phyloP scores from a whole-genome alignment of 257 asterid genomes.

The Ilex aquifolium region DNA sequence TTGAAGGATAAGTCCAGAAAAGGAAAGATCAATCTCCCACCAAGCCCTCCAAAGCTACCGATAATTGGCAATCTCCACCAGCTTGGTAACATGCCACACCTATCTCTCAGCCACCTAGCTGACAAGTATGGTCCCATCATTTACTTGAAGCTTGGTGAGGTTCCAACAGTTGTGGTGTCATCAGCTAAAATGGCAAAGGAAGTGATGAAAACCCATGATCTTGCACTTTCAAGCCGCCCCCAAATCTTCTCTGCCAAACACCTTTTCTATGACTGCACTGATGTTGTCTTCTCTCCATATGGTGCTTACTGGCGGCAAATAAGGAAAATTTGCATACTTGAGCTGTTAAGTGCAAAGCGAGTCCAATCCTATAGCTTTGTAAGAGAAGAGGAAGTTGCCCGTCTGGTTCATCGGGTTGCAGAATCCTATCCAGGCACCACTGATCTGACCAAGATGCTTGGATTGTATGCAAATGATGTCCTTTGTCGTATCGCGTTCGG shows the following conservation, averaged over 20 bases:
- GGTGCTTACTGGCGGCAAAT: conserved; percentile 46
- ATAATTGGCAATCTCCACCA: conserved; percentile 58
- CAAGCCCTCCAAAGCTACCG: conserved; percentile 49
- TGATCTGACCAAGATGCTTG: conserved; percentile 26
- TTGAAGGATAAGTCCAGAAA: conserved; percentile 7
- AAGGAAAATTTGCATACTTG: conserved; percentile 33
- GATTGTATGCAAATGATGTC: conserved; percentile 39
- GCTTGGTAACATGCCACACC: conserved; percentile 47
- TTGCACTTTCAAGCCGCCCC: conserved; percentile 45
- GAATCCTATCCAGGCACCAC: conserved; percentile 14
- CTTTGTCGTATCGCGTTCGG: conserved; percentile 46
- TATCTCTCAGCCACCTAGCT: conserved; percentile 34
- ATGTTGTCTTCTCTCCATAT: conserved; percentile 44
- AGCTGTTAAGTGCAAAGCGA: conserved; percentile 36
- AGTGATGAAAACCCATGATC: conserved; percentile 41
- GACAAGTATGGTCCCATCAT: conserved; percentile 42
- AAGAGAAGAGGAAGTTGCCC: conserved; percentile 40
- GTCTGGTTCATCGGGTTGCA: conserved; percentile 27
- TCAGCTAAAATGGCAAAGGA: conserved; percentile 44
- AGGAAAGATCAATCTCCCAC: conserved; percentile 23
- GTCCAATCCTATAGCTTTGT: conserved; percentile 39
- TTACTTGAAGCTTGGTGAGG: conserved; percentile 42
- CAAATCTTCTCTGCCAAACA: conserved; percentile 39
- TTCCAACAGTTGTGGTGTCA: conserved; percentile 46
- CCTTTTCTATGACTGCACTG: conserved; percentile 45